Evolutionary conservation across 345 rosid genomes (phyloP).

Genomic region (Salix purpurea): DNA sequence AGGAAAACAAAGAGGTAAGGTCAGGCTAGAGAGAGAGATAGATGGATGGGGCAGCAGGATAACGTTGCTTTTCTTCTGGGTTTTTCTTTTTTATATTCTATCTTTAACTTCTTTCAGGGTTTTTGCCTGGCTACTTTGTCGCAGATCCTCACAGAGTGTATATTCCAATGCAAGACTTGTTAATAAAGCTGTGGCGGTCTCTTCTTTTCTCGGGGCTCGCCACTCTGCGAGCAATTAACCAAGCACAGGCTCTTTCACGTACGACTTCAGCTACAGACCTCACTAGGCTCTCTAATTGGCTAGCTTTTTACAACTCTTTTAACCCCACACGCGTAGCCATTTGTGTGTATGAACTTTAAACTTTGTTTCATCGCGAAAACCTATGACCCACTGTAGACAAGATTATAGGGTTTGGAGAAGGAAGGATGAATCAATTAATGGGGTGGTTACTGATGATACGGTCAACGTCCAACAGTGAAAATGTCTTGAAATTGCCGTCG

Average conservation of each 20-base stretch:
- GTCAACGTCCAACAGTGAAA: conserved; percentile 25
- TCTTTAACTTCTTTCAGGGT: conserved; percentile 16
- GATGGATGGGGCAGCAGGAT: background rate
- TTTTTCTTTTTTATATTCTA: conserved; percentile 15
- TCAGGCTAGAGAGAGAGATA: background rate
- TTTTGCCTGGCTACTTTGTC: conserved; percentile 15
- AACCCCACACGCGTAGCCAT: conserved; percentile 40
- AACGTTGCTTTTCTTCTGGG: conserved; percentile 31
- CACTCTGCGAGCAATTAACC: conserved; percentile 5
- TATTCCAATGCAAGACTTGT: background rate
- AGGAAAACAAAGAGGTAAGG: conserved; percentile 39
- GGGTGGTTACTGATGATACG: background rate
- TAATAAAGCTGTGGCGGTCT: no score
- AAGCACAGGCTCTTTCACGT: conserved; percentile 5
- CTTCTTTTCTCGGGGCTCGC: conserved; percentile 2
- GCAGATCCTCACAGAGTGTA: background rate
- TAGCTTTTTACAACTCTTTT: background rate
- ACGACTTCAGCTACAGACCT: conserved; percentile 14
- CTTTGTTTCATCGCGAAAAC: conserved; percentile 24
- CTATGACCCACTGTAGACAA: background rate
- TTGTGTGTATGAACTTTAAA: conserved; percentile 20
- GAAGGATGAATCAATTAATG: background rate
- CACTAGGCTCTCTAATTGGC: background rate
- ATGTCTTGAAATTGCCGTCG: background rate
- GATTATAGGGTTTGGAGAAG: background rate